Base-by-base conservation (phyloP, 2,329 filamentous ascomycete genomes). In the Ascochyta viciae-villosae region DNA sequence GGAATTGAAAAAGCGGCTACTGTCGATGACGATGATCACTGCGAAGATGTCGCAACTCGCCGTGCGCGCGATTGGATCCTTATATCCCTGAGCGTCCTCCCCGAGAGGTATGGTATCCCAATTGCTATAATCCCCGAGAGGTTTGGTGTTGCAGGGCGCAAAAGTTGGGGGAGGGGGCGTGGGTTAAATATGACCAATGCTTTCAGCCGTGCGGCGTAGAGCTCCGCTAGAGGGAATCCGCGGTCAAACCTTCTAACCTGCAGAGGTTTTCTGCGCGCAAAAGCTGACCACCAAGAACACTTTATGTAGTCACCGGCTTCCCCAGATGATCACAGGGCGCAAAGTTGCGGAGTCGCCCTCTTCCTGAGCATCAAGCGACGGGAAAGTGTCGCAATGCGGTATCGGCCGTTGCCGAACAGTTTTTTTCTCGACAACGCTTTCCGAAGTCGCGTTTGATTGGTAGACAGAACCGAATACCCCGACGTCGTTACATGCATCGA, bases 331-430 rank as follows among this genome's bases (percentile, higher is more conserved):
- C 44, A 8, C n/a, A 57, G 54, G 44, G 49, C 49, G 49, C 16
- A n/a, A 6, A 40, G 19, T 13, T 23, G 53, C 35, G 41, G 46
- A 42, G 35, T n/a, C 13, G 40, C 40, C 52, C 45, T 24, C 34
- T 39, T 37, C 22, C 29, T 27, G 31, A 19, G 13, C 33, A 37
- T 13, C 31, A 51, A 41, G 55, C 49, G 54, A 58, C 58, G 62
- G 56, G 41, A 57, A 58, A 46, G 42, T 51, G 29, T 26, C 49
- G 53, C 22, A 39, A 58, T 58, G 54, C 62, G 65, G 65, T 59
- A 53, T 65, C 65, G 65, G 58, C 63, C 63, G 60, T 43, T 58
- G 39, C 60, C 58, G 57, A 55, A 10, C 46, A 50, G 46, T 35
- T 44, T 51, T 19, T 43, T 53, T 54, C 23, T 43, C 35, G 22